A percentile compares a stretch with the other conserved stretches of the same genome.
These are phyloP conservation scores for Lipomyces sp. DNA, from an alignment of 805 yeast species.

Conservation along the genomic window DNA sequence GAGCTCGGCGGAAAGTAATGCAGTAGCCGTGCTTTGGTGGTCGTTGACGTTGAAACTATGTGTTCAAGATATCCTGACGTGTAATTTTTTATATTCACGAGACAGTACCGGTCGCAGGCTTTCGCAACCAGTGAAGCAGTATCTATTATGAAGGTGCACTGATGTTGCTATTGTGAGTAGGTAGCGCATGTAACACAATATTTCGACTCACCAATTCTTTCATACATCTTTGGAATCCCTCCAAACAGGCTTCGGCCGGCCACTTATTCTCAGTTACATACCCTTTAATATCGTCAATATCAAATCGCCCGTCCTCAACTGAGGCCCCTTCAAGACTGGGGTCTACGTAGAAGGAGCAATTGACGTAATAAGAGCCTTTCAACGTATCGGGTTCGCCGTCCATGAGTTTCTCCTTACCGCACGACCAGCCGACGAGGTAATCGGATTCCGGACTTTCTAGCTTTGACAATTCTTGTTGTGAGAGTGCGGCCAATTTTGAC, in stretches of 20 bases:
- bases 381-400: conserved; percentile 54
- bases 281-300: conserved; percentile 47
- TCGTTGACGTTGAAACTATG: conserved; percentile 56
- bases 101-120: conserved; percentile 54
- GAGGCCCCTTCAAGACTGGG: conserved; percentile 54
- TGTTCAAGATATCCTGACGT: conserved; percentile 49
- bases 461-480: conserved; percentile 5
- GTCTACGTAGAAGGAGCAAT: conserved; percentile 60
- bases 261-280: conserved; percentile 59
- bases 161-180: conserved; percentile 44
- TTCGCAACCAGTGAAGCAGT: conserved; percentile 57
- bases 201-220: conserved; percentile 42
- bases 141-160: conserved; percentile 51
- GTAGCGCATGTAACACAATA: conserved; percentile 44
- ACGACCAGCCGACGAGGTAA: conserved; percentile 66
- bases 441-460: conserved; percentile 56
- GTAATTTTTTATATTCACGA: conserved; percentile 43
- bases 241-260: conserved; percentile 49
- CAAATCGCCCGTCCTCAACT: conserved; percentile 38
- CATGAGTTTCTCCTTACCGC: conserved; percentile 58
- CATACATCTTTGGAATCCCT: conserved; percentile 40
- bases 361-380: conserved; percentile 64
- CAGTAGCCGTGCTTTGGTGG: conserved; percentile 61
- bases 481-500: conserved; percentile 42
- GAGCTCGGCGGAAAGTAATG: conserved; percentile 55